These are phyloP conservation scores for Neofusicoccum sp. DNA, from an alignment of 2,329 filamentous ascomycete species.

Conservation along the genomic window DNA sequence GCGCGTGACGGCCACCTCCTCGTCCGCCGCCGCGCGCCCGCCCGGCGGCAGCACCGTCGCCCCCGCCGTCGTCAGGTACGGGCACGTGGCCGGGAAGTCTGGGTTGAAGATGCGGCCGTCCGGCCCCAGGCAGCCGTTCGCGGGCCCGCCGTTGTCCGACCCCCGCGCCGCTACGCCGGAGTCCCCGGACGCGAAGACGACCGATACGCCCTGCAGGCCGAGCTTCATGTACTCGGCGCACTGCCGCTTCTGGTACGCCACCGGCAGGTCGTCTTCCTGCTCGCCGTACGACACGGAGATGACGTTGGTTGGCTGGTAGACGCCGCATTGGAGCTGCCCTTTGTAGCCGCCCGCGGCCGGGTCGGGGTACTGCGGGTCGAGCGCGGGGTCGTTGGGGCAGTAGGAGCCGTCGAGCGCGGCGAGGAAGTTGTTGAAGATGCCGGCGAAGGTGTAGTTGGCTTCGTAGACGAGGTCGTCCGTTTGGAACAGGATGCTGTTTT, in stretches of 20 bases:
- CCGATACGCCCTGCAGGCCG: no score
- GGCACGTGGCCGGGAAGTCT: constrained; percentile 27
- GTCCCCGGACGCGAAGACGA: no score
- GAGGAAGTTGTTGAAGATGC: constrained; percentile 26
- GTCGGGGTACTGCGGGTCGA: constrained; percentile 54
- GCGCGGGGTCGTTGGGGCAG: constrained; percentile 42
- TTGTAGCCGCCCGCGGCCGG: constrained; percentile 48
- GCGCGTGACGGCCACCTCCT: constrained; percentile 20
- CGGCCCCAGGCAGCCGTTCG: constrained; percentile 13
- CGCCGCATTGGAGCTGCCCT: constrained; percentile 45
- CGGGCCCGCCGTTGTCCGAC: no score
- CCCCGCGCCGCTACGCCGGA: no score
- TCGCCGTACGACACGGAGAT: constrained; percentile 57
- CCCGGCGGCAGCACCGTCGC: constrained; percentile 17
- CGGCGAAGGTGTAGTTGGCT: constrained; percentile 9
- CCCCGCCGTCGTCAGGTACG: constrained; percentile 31
- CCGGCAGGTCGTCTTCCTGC: constrained; percentile 53
- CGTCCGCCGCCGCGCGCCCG: constrained; percentile 19
- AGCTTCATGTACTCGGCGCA: no score
- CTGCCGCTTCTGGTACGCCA: constrained; percentile 45
- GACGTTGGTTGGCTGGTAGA: constrained; percentile 55
- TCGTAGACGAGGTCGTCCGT: constrained; percentile 48
- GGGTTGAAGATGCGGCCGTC: constrained; percentile 34
- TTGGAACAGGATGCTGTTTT: constrained; percentile 50
- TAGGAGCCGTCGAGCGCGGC: constrained; percentile 51